Percentiles rank a stretch among this genome's conserved stretches.
Evolutionary conservation across 176 grass and related monocot genomes (phyloP).

Genomic region (Oryza officinalis): DNA sequence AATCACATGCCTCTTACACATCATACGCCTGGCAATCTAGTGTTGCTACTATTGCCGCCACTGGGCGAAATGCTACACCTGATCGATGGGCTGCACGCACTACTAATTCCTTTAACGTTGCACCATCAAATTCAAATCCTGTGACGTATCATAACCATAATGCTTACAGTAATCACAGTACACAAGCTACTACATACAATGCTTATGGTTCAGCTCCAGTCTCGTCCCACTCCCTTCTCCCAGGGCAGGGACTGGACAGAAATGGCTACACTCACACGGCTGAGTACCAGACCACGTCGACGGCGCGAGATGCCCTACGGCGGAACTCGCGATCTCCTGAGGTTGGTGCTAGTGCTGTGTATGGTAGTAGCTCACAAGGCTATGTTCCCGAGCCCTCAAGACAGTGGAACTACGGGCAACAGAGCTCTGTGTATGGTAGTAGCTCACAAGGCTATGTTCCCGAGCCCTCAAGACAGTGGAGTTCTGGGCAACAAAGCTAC

Average conservation of each 20-base stretch:
- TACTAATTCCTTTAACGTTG: slow-evolving; percentile 33
- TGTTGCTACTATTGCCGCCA: slow-evolving; percentile 10
- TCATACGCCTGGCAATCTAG: slow-evolving; percentile 46
- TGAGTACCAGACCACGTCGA: background rate
- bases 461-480: slow-evolving; percentile 23
- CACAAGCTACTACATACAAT: slow-evolving; percentile 25
- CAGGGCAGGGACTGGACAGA: slow-evolving; percentile 25
- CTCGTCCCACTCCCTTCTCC: slow-evolving; percentile 3
- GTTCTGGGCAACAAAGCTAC: slow-evolving; percentile 30
- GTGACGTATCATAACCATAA: slow-evolving; percentile 35
- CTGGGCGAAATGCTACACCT: slow-evolving; percentile 26
- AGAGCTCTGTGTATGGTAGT: no score
- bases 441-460: no score
- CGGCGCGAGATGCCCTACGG: background rate
- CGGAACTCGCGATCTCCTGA: slow-evolving; percentile 44
- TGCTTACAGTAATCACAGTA: slow-evolving; percentile 41
- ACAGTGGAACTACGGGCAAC: slow-evolving; percentile 13
- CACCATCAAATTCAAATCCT: slow-evolving; percentile 13
- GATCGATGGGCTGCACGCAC: slow-evolving; percentile 31
- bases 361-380: slow-evolving; percentile 10
- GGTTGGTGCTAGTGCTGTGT: slow-evolving; percentile 33
- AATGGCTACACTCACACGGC: slow-evolving; percentile 21
- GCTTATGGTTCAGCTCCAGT: slow-evolving; percentile 6
- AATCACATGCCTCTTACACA: slow-evolving; percentile 34
- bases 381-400: slow-evolving; percentile 17